These are phyloP conservation scores for Lactarius tabidus DNA, from an alignment of 768 basidiomycete species.

Conservation along the genomic window DNA sequence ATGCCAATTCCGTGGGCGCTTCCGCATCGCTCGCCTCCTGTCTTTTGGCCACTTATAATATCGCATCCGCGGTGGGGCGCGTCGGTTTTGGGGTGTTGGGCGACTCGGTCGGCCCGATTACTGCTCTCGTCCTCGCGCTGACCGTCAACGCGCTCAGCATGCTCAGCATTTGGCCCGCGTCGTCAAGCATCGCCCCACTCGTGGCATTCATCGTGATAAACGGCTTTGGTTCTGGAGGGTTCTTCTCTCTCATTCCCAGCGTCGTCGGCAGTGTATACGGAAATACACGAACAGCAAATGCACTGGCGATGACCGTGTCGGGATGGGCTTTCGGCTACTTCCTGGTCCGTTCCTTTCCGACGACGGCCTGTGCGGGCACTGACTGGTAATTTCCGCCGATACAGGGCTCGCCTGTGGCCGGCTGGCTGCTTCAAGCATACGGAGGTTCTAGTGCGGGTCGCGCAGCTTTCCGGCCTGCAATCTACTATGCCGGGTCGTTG, in stretches of 20 bases:
- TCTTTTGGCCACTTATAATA: conserved; percentile 36
- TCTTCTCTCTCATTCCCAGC: conserved; percentile 35
- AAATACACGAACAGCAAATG: conserved; percentile 30
- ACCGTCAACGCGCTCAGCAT: conserved; percentile 32
- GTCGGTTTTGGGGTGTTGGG: conserved; percentile 31
- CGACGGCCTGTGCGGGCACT: neutral
- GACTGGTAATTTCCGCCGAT: neutral
- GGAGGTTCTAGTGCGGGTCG: conserved; percentile 27
- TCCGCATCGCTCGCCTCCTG: conserved; percentile 28
- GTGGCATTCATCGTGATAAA: conserved; percentile 30
- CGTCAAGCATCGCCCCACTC: conserved; percentile 28
- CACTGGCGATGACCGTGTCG: conserved; percentile 35
- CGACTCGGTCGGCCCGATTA: conserved; percentile 33
- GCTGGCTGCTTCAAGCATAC: conserved; percentile 31
- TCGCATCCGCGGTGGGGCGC: conserved; percentile 35
- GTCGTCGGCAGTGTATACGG: conserved; percentile 34
- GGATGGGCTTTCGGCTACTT: conserved; percentile 34
- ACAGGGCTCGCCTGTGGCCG: conserved; percentile 33
- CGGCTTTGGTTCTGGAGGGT: conserved; percentile 33
- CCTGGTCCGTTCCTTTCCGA: conserved; percentile 20
- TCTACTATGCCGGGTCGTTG: conserved; percentile 32
- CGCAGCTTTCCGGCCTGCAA: conserved; percentile 32
- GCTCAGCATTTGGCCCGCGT: conserved; percentile 29
- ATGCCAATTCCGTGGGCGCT: conserved; percentile 32
- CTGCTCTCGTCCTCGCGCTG: conserved; percentile 30